Evolutionary conservation across 2,329 filamentous ascomycete species (phyloP), one percentile per base, ranked within the genome.

Genomic region (Nemania sp.): DNA sequence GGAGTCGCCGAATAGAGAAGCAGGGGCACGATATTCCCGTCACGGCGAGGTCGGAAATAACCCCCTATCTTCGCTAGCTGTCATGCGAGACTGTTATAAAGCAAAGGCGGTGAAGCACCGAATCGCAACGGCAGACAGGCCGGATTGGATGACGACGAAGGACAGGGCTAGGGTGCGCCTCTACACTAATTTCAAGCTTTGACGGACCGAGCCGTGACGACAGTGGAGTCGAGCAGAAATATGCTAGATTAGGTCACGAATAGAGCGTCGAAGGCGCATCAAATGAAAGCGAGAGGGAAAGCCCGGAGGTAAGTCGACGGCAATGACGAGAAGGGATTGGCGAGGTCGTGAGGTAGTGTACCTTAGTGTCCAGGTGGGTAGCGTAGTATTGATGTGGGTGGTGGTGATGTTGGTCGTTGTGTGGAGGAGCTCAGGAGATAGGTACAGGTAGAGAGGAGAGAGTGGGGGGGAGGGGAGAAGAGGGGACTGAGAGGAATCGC

Each of bases 41-140:
- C 10, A 49, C 32, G 7, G 29, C 18, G 47, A 13, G 21, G n/a
- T 52, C 47, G 13, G 48, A 32, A 46, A 52, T 40, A 47, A 40
- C 55, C 25, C 34, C n/a, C 20, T 57, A 57, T 57, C 50, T 34
- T 47, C 56, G 32, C 52, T 62, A 53, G 40, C 35, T n/a, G 7
- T 20, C 50, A 34, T 21, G 43, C 18, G 18, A 17, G 13, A n/a
- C 40, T 25, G n/a, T 46, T n/a, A 46, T n/a, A 48, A 29, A 29
- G 25, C 25, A 29, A 29, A 18, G 34, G 52, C 49, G 50, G 49
- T 37, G 34, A 54, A 40, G 40, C 37, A 45, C 37, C 11, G 20
- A 32, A 34, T 3, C 32, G 32, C 18, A 18, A 51, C 9, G n/a
- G 54, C 17, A 15, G 18, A 12, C 7, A 21, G 15, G 32, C 17